Evolutionary conservation across 2,329 filamentous ascomycete species (phyloP).

Genomic region (Verticillium alfalfae): DNA sequence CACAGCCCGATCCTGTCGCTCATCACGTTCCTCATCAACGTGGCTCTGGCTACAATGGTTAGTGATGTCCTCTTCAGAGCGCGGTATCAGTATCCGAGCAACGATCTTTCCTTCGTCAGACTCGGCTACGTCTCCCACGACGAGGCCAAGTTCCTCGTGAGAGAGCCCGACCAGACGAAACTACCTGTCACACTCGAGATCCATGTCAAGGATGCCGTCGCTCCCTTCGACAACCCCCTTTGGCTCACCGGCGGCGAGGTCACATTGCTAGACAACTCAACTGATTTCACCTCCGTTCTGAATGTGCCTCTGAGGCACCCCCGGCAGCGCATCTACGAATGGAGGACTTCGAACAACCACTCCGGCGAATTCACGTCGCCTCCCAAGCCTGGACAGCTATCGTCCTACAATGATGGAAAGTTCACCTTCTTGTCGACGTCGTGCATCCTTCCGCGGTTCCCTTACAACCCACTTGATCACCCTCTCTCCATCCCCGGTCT

Average conservation of each 20-base stretch:
- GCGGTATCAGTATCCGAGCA: constrained; percentile 60
- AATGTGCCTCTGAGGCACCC: constrained; percentile 58
- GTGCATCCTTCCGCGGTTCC: constrained; percentile 87
- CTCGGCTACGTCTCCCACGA: constrained; percentile 80
- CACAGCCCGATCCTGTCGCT: constrained; percentile 61
- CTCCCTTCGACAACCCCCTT: constrained; percentile 47
- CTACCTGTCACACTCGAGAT: constrained; percentile 73
- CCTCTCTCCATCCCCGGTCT: constrained; percentile 78
- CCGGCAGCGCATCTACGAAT: constrained; percentile 74
- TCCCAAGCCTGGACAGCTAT: constrained; percentile 61
- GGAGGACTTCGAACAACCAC: constrained; percentile 80
- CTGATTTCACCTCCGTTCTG: constrained; percentile 75
- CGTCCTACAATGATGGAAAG: constrained; percentile 55
- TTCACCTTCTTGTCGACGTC: constrained; percentile 92
- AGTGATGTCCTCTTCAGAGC: constrained; percentile 76
- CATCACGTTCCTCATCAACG: constrained; percentile 67
- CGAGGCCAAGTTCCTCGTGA: constrained; percentile 74
- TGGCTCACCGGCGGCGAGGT: constrained; percentile 67
- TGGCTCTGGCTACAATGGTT: constrained; percentile 60
- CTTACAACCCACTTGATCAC: constrained; percentile 80
- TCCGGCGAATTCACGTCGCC: constrained; percentile 76
- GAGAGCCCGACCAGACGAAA: constrained; percentile 72
- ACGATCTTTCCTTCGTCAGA: constrained; percentile 79
- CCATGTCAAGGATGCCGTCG: constrained; percentile 44
- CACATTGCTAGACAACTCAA: constrained; percentile 62